Evolutionary conservation across 805 yeast species (phyloP).

Genomic region (Ogataea minuta): DNA sequence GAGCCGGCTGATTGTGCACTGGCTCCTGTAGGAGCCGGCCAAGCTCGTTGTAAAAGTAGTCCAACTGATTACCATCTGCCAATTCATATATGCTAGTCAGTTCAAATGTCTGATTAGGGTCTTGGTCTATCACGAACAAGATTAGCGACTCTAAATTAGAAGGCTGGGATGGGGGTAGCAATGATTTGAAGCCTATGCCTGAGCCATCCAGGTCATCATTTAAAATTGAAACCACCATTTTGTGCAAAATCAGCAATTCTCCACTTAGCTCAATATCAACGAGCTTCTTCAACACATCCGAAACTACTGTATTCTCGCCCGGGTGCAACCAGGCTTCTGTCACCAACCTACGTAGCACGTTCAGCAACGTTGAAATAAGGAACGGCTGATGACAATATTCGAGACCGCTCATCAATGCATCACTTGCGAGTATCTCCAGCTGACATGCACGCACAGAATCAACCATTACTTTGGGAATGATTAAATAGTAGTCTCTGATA

Average conservation of each 20-base stretch:
- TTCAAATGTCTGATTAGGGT: conserved; percentile 21
- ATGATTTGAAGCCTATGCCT: conserved; percentile 6
- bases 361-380: conserved; percentile 54
- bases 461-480: conserved; percentile 72
- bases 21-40: conserved; percentile 12
- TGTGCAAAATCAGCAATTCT: conserved; percentile 21
- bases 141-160: conserved; percentile 8
- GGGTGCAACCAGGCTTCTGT: conserved; percentile 19
- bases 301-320: conserved; percentile 12
- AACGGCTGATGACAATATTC: conserved; percentile 86
- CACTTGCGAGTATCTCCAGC: conserved; percentile 52
- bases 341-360: conserved; percentile 35
- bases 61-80: conserved; percentile 19
- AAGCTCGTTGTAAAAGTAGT: conserved; percentile 26
- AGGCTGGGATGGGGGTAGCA: conserved; percentile 4
- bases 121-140: conserved; percentile 14
- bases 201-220: conserved; percentile 14
- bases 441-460: conserved; percentile 66
- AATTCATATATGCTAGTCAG: conserved; percentile 18
- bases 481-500: conserved; percentile 61
- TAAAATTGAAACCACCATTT: conserved; percentile 17
- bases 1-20: conserved; percentile 13
- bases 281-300: conserved; percentile 21
- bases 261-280: conserved; percentile 20
- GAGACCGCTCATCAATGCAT: conserved; percentile 68